Evolutionary conservation across 306 rosid species (phyloP).

Genomic region (Dryas alaskensis): DNA sequence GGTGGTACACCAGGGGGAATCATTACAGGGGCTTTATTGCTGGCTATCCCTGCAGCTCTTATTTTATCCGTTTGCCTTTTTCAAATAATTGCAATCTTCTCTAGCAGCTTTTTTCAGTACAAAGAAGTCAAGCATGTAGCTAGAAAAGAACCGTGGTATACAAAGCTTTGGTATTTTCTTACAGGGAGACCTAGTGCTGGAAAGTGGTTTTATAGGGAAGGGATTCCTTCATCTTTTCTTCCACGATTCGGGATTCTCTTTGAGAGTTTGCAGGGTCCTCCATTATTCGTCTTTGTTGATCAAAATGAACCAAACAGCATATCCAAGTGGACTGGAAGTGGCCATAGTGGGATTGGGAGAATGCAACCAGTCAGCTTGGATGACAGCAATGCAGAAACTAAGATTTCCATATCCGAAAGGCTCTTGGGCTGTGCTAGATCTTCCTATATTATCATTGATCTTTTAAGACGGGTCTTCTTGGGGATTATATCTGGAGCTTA

Average conservation of each 20-base stretch:
- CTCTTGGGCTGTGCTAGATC: constrained; percentile 50
- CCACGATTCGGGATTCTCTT: constrained; percentile 54
- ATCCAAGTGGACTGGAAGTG: constrained; percentile 39
- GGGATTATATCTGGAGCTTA: constrained; percentile 56
- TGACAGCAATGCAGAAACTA: constrained; percentile 47
- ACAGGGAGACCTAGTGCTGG: constrained; percentile 46
- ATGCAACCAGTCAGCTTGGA: constrained; percentile 37
- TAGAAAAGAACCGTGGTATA: constrained; percentile 39
- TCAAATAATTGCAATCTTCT: constrained; percentile 47
- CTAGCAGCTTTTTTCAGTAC: constrained; percentile 44
- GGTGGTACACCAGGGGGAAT: constrained; percentile 61
- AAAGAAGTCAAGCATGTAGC: constrained; percentile 40
- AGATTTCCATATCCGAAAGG: constrained; percentile 27
- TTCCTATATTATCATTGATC: constrained; percentile 49
- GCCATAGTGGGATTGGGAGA: constrained; percentile 39
- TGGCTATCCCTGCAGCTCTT: constrained; percentile 58
- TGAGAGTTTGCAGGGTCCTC: constrained; percentile 49
- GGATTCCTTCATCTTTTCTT: constrained; percentile 49
- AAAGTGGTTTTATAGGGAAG: constrained; percentile 55
- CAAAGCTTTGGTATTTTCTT: constrained; percentile 38
- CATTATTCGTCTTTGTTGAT: constrained; percentile 34
- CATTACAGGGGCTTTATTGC: constrained; percentile 52
- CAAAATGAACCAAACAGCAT: constrained; percentile 41
- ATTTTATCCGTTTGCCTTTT: constrained; percentile 47
- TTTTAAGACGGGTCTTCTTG: constrained; percentile 45